Conservation (phyloP, 495 filamentous ascomycete species). For the Oleoguttula mirabilis region DNA sequence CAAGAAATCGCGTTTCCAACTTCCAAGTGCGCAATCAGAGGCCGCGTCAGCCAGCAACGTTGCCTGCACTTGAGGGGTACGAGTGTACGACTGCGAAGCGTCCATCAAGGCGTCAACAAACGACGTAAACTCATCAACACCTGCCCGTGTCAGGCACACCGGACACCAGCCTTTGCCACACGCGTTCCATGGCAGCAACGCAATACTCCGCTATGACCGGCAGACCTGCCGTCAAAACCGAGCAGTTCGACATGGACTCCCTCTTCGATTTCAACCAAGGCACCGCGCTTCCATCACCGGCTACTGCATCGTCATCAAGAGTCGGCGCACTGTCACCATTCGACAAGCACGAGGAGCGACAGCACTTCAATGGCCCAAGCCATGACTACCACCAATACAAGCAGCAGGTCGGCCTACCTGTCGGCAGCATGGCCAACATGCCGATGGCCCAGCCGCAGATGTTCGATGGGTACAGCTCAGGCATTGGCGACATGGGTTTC, state of each 20-base stretch:
- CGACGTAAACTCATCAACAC: background rate
- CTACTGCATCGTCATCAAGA: slow-evolving; percentile 9
- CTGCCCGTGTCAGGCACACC: background rate
- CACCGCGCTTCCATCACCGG: slow-evolving; percentile 15
- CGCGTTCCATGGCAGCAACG: background rate
- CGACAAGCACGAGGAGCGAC: slow-evolving; percentile 32
- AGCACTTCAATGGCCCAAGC: slow-evolving; percentile 63
- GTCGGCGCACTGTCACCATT: slow-evolving; percentile 12
- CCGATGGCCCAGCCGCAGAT: slow-evolving; percentile 45
- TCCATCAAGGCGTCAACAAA: no score
- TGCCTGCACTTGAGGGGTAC: slow-evolving; percentile 5
- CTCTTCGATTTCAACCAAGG: slow-evolving; percentile 29
- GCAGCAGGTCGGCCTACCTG: slow-evolving; percentile 81
- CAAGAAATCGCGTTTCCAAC: no score
- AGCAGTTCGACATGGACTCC: slow-evolving; percentile 28
- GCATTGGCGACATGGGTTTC: slow-evolving; percentile 24
- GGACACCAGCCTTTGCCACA: background rate
- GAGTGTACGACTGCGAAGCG: no score
- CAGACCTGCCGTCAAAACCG: slow-evolving; percentile 22
- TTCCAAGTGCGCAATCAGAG: background rate
- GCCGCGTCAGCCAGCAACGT: slow-evolving; percentile 14
- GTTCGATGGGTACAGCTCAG: slow-evolving; percentile 41
- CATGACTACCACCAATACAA: slow-evolving; percentile 86
- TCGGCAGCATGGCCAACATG: slow-evolving; percentile 48
- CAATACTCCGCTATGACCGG: slow-evolving; percentile 16